Evolutionary conservation across 768 basidiomycete species (phyloP).

Genomic region (Suillus spraguei): DNA sequence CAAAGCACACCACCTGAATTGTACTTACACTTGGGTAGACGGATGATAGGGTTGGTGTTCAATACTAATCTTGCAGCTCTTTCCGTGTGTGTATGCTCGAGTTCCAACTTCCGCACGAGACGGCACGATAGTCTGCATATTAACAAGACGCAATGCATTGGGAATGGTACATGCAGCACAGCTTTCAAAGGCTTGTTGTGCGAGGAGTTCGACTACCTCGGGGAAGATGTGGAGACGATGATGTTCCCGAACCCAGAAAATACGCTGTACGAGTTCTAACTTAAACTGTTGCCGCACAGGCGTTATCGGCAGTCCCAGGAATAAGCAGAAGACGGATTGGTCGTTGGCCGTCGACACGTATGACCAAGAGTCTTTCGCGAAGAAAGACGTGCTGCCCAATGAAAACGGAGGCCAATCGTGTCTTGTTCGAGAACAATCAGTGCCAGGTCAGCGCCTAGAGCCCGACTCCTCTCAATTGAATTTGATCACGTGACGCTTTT

Average conservation of each 20-base stretch:
- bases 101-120: background rate
- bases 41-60: too few relatives aligned
- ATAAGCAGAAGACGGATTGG: background rate
- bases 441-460: too few relatives aligned
- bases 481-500: background rate
- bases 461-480: background rate
- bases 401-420: background rate
- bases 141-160: background rate
- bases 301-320: background rate
- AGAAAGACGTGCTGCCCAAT: background rate
- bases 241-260: background rate
- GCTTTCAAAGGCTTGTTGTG: background rate
- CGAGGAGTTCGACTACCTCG: background rate
- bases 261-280: background rate
- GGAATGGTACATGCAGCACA: background rate
- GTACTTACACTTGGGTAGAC: background rate
- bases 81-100: background rate
- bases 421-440: too few relatives aligned
- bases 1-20: background rate
- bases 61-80: background rate
- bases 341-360: background rate
- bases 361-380: background rate
- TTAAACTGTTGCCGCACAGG: background rate
- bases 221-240: background rate
- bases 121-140: background rate